phyloP scores from a whole-genome alignment of 192 early-diverging fungal genomes.

The Coemansia sp. region DNA sequence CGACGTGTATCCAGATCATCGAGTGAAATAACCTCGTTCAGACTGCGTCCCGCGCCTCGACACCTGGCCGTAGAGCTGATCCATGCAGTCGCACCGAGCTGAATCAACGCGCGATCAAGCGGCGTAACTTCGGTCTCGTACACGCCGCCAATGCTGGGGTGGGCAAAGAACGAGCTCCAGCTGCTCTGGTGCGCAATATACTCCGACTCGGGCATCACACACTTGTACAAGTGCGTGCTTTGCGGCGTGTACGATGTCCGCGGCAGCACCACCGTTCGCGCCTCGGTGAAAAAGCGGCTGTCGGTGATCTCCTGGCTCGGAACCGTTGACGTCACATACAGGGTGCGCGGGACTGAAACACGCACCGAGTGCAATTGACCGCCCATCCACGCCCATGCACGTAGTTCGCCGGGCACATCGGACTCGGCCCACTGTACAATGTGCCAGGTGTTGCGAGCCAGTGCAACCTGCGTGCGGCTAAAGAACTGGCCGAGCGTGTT shows the following conservation, averaged over 20 bases:
- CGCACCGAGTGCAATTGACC: conserved; percentile 69
- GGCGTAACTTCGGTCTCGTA: conserved; percentile 91
- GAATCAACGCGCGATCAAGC: conserved; percentile 76
- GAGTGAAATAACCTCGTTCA: conserved; percentile 27
- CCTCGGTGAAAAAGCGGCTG: conserved; percentile 51
- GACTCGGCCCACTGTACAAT: conserved; percentile 83
- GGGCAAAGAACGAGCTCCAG: conserved; percentile 78
- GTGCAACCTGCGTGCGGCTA: conserved; percentile 62
- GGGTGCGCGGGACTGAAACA: conserved; percentile 74
- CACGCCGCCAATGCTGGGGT: conserved; percentile 86
- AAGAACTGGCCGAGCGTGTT: conserved; percentile 60
- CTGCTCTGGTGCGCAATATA: conserved; percentile 72
- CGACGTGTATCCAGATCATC: conserved; percentile 40
- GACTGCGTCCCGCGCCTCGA: conserved; percentile 8
- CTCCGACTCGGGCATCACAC: conserved; percentile 76
- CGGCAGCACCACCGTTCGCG: conserved; percentile 65
- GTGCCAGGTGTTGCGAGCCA: conserved; percentile 74
- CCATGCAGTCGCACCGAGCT: conserved; percentile 64
- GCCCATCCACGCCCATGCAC: conserved; percentile 79
- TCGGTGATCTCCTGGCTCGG: conserved; percentile 52
- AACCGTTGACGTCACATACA: conserved; percentile 80
- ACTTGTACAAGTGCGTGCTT: conserved; percentile 72
- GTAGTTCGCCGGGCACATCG: conserved; percentile 82
- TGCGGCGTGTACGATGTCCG: conserved; percentile 60
- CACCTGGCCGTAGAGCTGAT: conserved; percentile 29